Conservation (phyloP, 768 basidiomycete species). For the Antrodiella citrinella region DNA sequence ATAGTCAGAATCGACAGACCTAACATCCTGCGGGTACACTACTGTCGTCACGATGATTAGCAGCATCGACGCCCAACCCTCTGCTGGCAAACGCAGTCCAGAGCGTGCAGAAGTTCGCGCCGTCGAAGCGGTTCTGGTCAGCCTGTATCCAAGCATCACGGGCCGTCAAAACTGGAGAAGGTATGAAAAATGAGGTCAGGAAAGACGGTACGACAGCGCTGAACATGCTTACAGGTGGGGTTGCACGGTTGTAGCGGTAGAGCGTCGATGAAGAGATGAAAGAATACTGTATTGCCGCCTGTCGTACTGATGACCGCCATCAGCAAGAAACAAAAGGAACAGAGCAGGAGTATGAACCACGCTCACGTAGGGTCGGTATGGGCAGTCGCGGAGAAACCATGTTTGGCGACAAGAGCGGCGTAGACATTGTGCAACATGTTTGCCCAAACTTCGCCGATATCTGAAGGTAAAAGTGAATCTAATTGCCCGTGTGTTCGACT, state of each 20-base stretch:
- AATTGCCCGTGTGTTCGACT: not conserved
- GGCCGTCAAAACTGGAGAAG: constrained; percentile 30
- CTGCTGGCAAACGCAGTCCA: constrained; percentile 42
- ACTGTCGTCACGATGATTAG: constrained; percentile 23
- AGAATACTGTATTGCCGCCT: constrained; percentile 44
- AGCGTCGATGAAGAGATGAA: constrained; percentile 43
- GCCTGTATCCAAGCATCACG: constrained; percentile 48
- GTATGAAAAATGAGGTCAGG: not conserved
- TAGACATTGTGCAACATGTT: constrained; percentile 32
- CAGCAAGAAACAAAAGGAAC: not conserved
- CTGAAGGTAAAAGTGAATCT: not conserved
- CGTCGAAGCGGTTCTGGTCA: constrained; percentile 37
- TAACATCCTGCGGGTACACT: constrained; percentile 24
- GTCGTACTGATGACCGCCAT: constrained; percentile 10
- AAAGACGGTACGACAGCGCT: not conserved
- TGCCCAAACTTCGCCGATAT: constrained; percentile 52
- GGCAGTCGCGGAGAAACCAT: constrained; percentile 25
- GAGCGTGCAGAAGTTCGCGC: constrained; percentile 36
- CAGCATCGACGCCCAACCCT: constrained; percentile 37
- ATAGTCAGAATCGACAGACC: no score
- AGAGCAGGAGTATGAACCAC: no score
- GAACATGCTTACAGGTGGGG: constrained; percentile 35
- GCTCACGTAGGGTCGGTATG: constrained; percentile 30
- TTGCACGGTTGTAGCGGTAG: constrained; percentile 39
- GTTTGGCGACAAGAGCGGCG: constrained; percentile 19